Evolutionary conservation across 192 early-diverging fungal genomes (phyloP), one percentile per base, ranked within the genome.

Genomic region (Gigaspora rosea): DNA sequence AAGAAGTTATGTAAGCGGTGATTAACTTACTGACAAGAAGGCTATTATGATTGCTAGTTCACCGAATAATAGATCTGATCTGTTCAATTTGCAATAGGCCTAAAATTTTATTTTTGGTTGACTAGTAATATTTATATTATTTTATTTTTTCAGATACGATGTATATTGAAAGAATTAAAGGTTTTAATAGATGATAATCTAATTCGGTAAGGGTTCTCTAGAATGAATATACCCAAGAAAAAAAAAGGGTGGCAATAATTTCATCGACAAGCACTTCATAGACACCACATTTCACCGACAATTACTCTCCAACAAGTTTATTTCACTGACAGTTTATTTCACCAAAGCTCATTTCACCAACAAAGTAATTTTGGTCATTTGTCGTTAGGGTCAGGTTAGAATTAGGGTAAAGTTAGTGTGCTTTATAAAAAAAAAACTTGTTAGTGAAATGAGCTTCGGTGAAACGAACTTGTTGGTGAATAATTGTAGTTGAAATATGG

Each of bases 181-280:
- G 5, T 67, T 4, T 67, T 67, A 67, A 15, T 67, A 48, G 65
- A 67, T 32, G 65, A 67, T 2, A 35, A 67, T 41, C 41, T 67
- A 0, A 67, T 67, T 67, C 36, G 65, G 36, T 67, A 67, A 9
- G n/a, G 41, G 11, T 67, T 67, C 41, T 67, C 11, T 67, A 67
- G 11, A 67, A 67, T 67, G 65, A 67, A 67, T 67, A 67, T 32
- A 67, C 65, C 27, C 3, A 67, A 67, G 65, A 67, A 13, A 67
- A 67, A 67, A 27, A 27, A 0, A 27, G 27, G 27, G 27, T 27
- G 27, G 27, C 27, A 27, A 27, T 27, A 0, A 27, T 27, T 27
- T 27, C 27, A 27, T 1, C 27, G 27, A 27, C 27, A 27, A 27
- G 0, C 27, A 27, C 27, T 27, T 27, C 27, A 27, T 27, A 27